Conservation (phyloP, 208 protist species). For the Trichomonas tenax region DNA sequence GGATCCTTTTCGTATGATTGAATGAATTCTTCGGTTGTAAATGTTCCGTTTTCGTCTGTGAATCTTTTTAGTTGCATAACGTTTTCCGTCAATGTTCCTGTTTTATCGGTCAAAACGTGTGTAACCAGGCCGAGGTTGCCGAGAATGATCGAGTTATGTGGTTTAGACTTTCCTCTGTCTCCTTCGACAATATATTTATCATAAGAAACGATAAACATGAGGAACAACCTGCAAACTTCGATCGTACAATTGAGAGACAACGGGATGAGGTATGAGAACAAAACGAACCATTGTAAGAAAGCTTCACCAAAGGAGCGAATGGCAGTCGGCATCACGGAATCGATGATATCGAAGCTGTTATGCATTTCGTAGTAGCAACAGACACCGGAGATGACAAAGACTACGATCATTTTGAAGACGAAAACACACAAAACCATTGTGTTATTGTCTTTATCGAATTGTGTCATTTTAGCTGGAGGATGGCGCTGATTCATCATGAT, state of each 20-base stretch:
- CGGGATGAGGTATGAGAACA: not conserved
- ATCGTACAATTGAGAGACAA: not conserved
- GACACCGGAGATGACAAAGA: not conserved
- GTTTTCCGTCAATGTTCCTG: constrained; percentile 21
- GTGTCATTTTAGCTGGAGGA: not conserved
- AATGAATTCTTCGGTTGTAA: not conserved
- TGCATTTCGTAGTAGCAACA: not conserved
- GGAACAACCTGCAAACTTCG: not conserved
- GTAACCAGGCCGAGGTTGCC: not conserved
- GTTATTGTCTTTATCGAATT: not conserved
- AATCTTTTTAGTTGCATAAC: not conserved
- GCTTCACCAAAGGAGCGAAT: not conserved
- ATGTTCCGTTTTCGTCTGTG: not conserved
- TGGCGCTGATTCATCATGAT: not conserved
- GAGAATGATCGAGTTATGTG: not conserved
- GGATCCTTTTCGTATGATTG: not conserved
- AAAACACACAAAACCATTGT: not conserved
- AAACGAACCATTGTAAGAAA: not conserved
- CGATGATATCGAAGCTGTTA: not conserved
- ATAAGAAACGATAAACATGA: not conserved
- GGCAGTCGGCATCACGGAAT: not conserved
- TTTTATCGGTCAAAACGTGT: constrained; percentile 11
- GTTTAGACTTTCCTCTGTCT: not conserved
- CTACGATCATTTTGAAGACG: not conserved
- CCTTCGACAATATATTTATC: not conserved